These are phyloP conservation scores for Cladosporium sphaerospermum DNA, from an alignment of 2,329 filamentous ascomycete species.

Conservation along the genomic window DNA sequence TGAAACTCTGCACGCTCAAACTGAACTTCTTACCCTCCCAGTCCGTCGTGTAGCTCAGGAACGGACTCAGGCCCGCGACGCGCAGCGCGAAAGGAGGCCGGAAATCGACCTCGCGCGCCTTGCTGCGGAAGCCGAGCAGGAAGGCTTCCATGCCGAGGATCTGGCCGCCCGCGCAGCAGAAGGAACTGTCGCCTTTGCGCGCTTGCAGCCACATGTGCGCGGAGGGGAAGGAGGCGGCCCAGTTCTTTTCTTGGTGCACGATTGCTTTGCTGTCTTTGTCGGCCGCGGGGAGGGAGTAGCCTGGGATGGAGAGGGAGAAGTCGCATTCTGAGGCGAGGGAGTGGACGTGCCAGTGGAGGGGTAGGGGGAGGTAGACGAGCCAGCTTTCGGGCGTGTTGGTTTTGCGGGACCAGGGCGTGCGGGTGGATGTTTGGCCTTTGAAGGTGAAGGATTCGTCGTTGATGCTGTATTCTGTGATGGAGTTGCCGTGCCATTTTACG, in stretches of 20 bases:
- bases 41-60: conserved; percentile 36
- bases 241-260: conserved; percentile 48
- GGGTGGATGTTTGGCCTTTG: conserved; percentile 33
- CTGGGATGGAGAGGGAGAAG: conserved; percentile 35
- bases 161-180: conserved; percentile 35
- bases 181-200: conserved; percentile 23
- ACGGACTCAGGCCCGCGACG: conserved; percentile 34
- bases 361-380: conserved; percentile 42
- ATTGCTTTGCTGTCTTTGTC: conserved; percentile 30
- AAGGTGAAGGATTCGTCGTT: conserved; percentile 34
- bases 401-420: conserved; percentile 34
- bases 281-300: conserved; percentile 20
- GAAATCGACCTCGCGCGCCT: conserved; percentile 35
- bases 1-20: conserved; percentile 35
- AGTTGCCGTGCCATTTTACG: conserved; percentile 32
- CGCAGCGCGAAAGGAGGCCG: conserved; percentile 40
- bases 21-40: conserved; percentile 36
- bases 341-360: conserved; percentile 48
- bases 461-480: conserved; percentile 33
- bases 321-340: conserved; percentile 37
- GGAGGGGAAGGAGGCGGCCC: conserved; percentile 41
- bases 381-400: conserved; percentile 40
- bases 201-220: conserved; percentile 40
- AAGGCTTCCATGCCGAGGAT: conserved; percentile 40
- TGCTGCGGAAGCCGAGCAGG: conserved; percentile 41